A percentile compares a stretch with the other conserved stretches of the same genome.
Conservation (phyloP, 225 moss, liverwort and hornwort genomes). For the Polytrichum commune region DNA sequence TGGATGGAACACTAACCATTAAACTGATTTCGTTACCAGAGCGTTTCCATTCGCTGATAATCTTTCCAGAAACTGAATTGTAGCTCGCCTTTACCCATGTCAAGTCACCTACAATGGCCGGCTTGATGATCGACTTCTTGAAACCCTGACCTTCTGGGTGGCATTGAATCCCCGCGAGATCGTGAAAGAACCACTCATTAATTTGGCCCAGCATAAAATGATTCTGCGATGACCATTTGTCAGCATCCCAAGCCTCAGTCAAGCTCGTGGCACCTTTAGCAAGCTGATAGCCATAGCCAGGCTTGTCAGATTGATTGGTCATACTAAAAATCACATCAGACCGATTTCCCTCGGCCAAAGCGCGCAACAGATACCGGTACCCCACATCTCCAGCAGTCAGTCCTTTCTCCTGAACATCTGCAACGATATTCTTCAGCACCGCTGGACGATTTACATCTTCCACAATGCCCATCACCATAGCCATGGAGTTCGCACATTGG, state of each 20-base stretch:
- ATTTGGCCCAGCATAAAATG: constrained; percentile 62
- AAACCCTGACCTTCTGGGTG: constrained; percentile 38
- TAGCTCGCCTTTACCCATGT: constrained; percentile 51
- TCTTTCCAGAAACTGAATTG: constrained; percentile 18
- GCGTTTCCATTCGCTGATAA: constrained; percentile 38
- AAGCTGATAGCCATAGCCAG: constrained; percentile 55
- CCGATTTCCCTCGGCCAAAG: constrained; percentile 50
- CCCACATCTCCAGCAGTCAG: constrained; percentile 55
- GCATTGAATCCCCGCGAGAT: constrained; percentile 42
- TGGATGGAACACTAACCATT: constrained; percentile 15
- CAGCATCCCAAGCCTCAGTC: constrained; percentile 56
- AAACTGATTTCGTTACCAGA: constrained; percentile 7
- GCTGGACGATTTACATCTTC: constrained; percentile 25
- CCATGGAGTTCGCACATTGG: constrained; percentile 56
- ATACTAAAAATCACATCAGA: constrained; percentile 43
- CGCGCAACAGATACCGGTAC: constrained; percentile 47
- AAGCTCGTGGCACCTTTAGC: constrained; percentile 50
- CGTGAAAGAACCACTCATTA: constrained; percentile 50
- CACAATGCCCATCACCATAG: constrained; percentile 35
- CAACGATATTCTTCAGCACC: constrained; percentile 36
- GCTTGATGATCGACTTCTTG: constrained; percentile 33
- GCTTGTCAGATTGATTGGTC: constrained; percentile 30
- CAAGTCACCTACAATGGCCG: constrained; percentile 40
- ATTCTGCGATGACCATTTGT: constrained; percentile 39
- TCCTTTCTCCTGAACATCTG: constrained; percentile 30